Evolutionary conservation across 148 eudicot genomes (phyloP).

Genomic region (Rhododendron williamsianum): DNA sequence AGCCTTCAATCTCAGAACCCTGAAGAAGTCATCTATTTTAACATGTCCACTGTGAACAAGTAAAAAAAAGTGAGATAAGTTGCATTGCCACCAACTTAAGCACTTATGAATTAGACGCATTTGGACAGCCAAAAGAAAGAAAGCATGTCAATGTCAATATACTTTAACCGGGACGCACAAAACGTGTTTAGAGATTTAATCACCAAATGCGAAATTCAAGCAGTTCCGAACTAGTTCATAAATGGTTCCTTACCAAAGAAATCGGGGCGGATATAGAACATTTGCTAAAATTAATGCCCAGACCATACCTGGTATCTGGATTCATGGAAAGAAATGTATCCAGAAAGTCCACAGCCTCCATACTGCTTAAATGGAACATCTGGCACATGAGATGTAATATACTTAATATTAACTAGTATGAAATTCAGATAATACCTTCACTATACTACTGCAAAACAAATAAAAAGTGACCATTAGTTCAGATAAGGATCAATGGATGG

Average conservation of each 20-base stretch:
- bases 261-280: not conserved
- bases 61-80: conserved; percentile 5
- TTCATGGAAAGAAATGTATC: conserved; percentile 83
- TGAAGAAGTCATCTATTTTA: conserved; percentile 39
- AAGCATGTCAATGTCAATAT: not conserved
- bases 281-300: not conserved
- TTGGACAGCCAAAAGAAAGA: not conserved
- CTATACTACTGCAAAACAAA: not conserved
- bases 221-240: not conserved
- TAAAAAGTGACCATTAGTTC: not conserved
- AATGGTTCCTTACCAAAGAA: not conserved
- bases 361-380: conserved; percentile 51
- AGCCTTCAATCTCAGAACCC: conserved; percentile 57
- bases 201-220: not conserved
- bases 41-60: conserved; percentile 53
- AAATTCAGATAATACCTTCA: not conserved
- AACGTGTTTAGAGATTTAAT: not conserved
- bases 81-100: not conserved
- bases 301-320: conserved; percentile 66
- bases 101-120: not conserved
- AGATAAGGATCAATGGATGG: not conserved
- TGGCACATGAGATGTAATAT: conserved; percentile 18
- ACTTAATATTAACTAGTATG: not conserved
- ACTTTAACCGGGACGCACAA: not conserved
- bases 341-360: conserved; percentile 71